Conservation (phyloP, 2,329 filamentous ascomycete species). For the Xylariaceae sp. region DNA sequence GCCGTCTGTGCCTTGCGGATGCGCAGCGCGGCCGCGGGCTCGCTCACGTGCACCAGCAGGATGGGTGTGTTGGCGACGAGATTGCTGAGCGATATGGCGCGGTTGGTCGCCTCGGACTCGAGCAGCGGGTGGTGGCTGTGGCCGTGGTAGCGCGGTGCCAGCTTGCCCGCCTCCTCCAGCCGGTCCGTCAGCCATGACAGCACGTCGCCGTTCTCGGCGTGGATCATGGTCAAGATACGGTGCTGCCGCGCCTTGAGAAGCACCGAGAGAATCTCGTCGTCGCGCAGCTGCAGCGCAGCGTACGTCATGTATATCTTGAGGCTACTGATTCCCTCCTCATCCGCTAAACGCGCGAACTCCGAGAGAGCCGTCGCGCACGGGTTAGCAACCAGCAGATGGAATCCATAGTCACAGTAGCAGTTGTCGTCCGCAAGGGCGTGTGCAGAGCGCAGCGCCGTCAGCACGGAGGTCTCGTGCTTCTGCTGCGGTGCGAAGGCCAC, state of each 20-base stretch:
- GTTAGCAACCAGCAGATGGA: constrained; percentile 34
- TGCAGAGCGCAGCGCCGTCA: constrained; percentile 40
- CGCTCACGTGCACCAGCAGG: constrained; percentile 49
- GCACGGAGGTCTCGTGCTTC: constrained; percentile 39
- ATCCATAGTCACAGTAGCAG: constrained; percentile 53
- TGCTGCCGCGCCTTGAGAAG: constrained; percentile 39
- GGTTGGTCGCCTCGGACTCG: constrained; percentile 48
- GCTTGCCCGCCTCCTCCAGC: constrained; percentile 42
- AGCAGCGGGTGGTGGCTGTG: constrained; percentile 44
- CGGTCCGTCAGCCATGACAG: constrained; percentile 51
- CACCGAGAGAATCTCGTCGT: constrained; percentile 46
- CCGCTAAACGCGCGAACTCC: constrained; percentile 36
- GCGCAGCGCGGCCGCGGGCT: constrained; percentile 38
- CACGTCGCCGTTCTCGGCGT: constrained; percentile 50
- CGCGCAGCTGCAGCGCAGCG: constrained; percentile 43
- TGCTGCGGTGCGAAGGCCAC: constrained; percentile 53
- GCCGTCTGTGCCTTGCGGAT: constrained; percentile 44
- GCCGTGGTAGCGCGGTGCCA: constrained; percentile 48
- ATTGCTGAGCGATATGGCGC: constrained; percentile 44
- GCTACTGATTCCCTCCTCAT: constrained; percentile 34
- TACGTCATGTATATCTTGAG: constrained; percentile 46
- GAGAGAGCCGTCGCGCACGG: constrained; percentile 18
- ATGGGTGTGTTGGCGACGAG: constrained; percentile 47
- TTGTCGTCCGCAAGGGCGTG: constrained; percentile 39
- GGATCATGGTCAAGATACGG: constrained; percentile 49